Evolutionary conservation across 2,329 filamentous ascomycete genomes (phyloP).

Genomic region (Penicillium aurantiogriseum): DNA sequence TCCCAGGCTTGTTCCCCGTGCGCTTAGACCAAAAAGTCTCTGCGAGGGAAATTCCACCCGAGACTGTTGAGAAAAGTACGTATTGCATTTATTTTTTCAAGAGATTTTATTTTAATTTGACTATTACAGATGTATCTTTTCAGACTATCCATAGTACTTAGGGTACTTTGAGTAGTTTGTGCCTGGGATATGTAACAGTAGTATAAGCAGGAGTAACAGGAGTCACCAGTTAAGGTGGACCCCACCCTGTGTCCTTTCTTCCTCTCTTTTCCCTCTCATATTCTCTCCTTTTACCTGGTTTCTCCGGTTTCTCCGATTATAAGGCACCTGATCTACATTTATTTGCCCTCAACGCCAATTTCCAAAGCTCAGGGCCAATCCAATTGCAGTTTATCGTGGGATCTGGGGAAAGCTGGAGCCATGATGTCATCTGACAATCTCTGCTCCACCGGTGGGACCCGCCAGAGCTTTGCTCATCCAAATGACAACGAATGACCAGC

Average conservation of each 20-base stretch:
- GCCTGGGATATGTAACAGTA: neutral
- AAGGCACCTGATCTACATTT: neutral
- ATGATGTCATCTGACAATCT: neutral
- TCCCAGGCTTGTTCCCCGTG: neutral
- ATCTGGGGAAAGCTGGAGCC: conserved; percentile 4
- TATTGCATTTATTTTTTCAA: neutral
- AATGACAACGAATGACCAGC: neutral
- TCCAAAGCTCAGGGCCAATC: neutral
- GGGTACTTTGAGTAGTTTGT: neutral
- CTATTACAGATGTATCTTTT: neutral
- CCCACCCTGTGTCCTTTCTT: neutral
- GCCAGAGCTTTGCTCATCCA: neutral
- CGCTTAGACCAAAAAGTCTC: conserved; percentile 2
- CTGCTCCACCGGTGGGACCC: neutral
- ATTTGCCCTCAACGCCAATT: neutral
- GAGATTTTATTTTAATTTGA: neutral
- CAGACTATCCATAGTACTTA: neutral
- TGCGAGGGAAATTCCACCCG: conserved; percentile 8
- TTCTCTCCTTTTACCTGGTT: too few species aligned
- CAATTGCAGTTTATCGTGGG: neutral
- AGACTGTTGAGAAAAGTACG: neutral
- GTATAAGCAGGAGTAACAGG: neutral
- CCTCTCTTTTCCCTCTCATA: neutral
- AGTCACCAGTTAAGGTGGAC: neutral
- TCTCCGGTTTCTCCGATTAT: neutral